These are phyloP conservation scores for Stemphylium lycopersici DNA, from an alignment of 2,329 filamentous ascomycete species.

Conservation along the genomic window DNA sequence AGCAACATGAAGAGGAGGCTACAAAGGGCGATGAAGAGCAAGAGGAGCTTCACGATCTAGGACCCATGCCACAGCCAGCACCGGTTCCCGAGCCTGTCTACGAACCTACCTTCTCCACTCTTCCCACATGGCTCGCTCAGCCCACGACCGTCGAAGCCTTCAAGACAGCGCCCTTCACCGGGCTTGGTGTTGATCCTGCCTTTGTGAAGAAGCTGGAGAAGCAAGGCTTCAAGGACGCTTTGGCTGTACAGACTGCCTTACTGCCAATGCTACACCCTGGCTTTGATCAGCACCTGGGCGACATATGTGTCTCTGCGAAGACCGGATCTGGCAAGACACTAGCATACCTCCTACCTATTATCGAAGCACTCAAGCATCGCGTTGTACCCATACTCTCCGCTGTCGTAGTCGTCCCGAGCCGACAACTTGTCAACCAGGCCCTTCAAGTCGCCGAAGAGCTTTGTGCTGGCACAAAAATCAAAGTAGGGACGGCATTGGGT, in stretches of 20 bases:
- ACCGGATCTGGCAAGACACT: conserved; percentile 97
- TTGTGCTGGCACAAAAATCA: conserved; percentile 75
- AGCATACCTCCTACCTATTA: conserved; percentile 85
- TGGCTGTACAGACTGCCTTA: conserved; percentile 80
- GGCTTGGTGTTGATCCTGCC: conserved; percentile 67
- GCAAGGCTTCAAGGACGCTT: conserved; percentile 73
- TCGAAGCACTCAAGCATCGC: conserved; percentile 73
- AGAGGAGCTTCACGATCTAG: conserved; percentile 70
- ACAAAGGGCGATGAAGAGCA: conserved; percentile 45
- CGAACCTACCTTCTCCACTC: conserved; percentile 73
- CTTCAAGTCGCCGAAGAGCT: conserved; percentile 74
- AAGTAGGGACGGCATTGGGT: conserved; percentile 82
- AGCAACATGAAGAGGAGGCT: conserved; percentile 20
- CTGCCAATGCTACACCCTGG: conserved; percentile 79
- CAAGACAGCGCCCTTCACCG: conserved; percentile 65
- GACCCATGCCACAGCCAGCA: conserved; percentile 80
- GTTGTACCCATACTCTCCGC: conserved; percentile 72
- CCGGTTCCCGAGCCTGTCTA: conserved; percentile 63
- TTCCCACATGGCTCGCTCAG: conserved; percentile 80
- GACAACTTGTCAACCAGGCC: conserved; percentile 88
- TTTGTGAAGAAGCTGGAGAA: conserved; percentile 67
- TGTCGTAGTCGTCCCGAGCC: conserved; percentile 85
- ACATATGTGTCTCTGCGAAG: conserved; percentile 87
- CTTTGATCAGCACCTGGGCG: conserved; percentile 67
- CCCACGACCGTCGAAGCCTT: conserved; percentile 72